Percentiles rank a stretch among this genome's conserved stretches.
phyloP scores from a whole-genome alignment of 768 basidiomycete genomes.

The Hygrophoropsis aurantiaca region DNA sequence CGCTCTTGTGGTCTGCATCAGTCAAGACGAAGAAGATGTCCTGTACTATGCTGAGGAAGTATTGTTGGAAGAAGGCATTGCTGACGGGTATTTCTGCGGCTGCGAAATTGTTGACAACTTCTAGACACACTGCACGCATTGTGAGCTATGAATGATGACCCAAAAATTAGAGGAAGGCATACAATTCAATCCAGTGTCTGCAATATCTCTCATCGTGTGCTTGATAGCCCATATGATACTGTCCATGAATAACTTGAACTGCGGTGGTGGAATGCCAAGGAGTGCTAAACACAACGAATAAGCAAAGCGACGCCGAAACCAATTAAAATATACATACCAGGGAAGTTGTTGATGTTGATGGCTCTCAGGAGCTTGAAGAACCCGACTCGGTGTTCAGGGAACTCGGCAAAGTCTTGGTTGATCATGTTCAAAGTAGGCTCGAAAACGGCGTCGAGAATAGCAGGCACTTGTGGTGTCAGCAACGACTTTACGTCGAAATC shows the following conservation, averaged over 20 bases:
- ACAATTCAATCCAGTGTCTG: conserved; percentile 85
- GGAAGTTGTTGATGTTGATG: conserved; percentile 94
- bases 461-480: conserved; percentile 90
- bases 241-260: conserved; percentile 98
- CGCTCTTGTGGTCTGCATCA: conserved; percentile 98
- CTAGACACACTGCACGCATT: conserved; percentile 68
- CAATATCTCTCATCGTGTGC: conserved; percentile 98
- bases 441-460: conserved; percentile 95
- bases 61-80: conserved; percentile 95
- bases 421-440: conserved; percentile 98
- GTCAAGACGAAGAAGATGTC: conserved; percentile 98
- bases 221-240: conserved; percentile 99
- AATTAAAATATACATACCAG: conserved; percentile 53
- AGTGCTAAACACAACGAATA: conserved; percentile 51
- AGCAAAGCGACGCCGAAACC: conserved; percentile 6
- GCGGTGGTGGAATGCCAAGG: conserved; percentile 80
- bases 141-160: conserved; percentile 7
- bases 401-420: conserved; percentile 99
- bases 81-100: conserved; percentile 73
- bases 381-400: conserved; percentile 94
- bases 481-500: conserved; percentile 50
- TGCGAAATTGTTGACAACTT: conserved; percentile 95
- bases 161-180: conserved; percentile 16
- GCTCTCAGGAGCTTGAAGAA: conserved; percentile 95
- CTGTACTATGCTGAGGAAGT: conserved; percentile 89